Conservation (phyloP, 768 basidiomycete genomes). For the Mycena sanguinolenta region DNA sequence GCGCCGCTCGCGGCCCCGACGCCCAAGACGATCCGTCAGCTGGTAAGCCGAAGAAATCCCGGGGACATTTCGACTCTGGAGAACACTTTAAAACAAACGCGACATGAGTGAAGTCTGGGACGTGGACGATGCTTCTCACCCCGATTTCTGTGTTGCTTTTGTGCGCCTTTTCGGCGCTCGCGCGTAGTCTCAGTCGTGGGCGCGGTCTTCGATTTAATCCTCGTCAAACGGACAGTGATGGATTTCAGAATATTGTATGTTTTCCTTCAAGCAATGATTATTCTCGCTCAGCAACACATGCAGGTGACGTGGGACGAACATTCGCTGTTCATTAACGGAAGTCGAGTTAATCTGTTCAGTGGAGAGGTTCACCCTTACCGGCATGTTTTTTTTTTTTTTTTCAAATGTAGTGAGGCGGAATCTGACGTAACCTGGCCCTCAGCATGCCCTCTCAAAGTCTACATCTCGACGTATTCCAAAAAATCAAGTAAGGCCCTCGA, state of each 20-base stretch:
- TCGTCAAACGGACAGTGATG: slow-evolving; percentile 37
- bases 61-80: background rate
- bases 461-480: slow-evolving; percentile 59
- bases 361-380: slow-evolving; percentile 61
- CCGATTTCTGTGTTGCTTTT: slow-evolving; percentile 2
- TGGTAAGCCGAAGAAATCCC: slow-evolving; percentile 31
- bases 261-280: background rate
- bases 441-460: slow-evolving; percentile 58
- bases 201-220: slow-evolving; percentile 16
- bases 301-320: slow-evolving; percentile 63
- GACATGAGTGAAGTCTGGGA: background rate
- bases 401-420: background rate
- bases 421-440: background rate
- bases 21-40: slow-evolving; percentile 22
- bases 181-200: background rate
- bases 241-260: slow-evolving; percentile 51
- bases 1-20: slow-evolving; percentile 12
- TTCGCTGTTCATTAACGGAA: slow-evolving; percentile 56
- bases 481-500: slow-evolving; percentile 51
- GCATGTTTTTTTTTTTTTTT: slow-evolving; percentile 34
- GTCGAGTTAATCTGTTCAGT: slow-evolving; percentile 56
- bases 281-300: background rate
- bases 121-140: slow-evolving; percentile 24
- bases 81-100: slow-evolving; percentile 22
- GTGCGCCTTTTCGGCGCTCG: slow-evolving; percentile 7